phyloP scores from a whole-genome alignment of 148 eudicot species.

The Suaeda aralocaspica region DNA sequence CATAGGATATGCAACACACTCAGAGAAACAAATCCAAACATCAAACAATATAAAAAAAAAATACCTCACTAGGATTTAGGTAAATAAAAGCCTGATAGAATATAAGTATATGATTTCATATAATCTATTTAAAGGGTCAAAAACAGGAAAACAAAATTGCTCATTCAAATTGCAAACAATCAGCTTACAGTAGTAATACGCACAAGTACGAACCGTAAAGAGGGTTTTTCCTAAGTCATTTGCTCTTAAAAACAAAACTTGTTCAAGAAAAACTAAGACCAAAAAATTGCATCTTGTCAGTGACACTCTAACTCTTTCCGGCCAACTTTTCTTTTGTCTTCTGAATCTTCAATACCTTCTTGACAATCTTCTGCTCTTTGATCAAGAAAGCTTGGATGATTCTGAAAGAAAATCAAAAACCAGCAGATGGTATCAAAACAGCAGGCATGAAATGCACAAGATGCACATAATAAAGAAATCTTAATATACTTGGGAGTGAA shows the following conservation, averaged over 20 bases:
- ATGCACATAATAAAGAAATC: background rate
- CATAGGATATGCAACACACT: too few relatives aligned
- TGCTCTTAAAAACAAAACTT: slow-evolving; percentile 23
- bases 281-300: slow-evolving; percentile 1
- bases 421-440: background rate
- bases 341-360: slow-evolving; percentile 57
- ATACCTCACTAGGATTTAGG: too few relatives aligned
- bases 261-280: slow-evolving; percentile 8
- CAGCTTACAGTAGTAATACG: slow-evolving; percentile 22
- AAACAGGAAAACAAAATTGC: slow-evolving; percentile 24
- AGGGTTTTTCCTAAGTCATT: slow-evolving; percentile 21
- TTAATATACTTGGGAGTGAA: background rate
- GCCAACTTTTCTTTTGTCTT: slow-evolving; percentile 53
- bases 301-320: slow-evolving; percentile 29
- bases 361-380: slow-evolving; percentile 59
- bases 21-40: too few relatives aligned
- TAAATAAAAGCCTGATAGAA: too few relatives aligned
- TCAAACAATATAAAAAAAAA: too few relatives aligned
- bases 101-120: background rate
- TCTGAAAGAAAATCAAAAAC: slow-evolving; percentile 18
- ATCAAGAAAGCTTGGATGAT: slow-evolving; percentile 52
- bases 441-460: background rate
- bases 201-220: slow-evolving; percentile 25
- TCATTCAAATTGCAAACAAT: slow-evolving; percentile 27
- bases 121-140: background rate